Base-by-base conservation (phyloP, 2,329 filamentous ascomycete genomes). In the Trichophyton schoenleinii region DNA sequence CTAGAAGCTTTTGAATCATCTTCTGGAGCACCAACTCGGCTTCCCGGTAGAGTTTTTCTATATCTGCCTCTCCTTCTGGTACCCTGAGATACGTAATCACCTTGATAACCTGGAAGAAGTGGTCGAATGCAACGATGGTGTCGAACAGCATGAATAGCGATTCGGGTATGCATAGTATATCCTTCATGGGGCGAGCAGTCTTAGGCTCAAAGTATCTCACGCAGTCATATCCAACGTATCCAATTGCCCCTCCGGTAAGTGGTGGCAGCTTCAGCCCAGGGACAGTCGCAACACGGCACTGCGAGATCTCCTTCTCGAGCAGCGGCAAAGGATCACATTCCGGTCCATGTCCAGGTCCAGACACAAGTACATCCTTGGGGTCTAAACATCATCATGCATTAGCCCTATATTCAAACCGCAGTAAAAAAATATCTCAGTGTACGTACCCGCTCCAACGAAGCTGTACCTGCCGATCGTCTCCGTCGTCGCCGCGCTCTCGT, bases 201-300 rank as follows among this genome's bases (percentile, higher is more conserved):
- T 91, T 95, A 64, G 94, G 94, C 79, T 99, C 94, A 68, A 99
- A 99, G 76, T 97, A 97, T 70, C 87, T 86, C 69, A 99, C 89
- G 74, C 94, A 99, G 73, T 99, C 94, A 71, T 99, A 99, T 60
- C 91, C 91, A 4, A 97, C 90, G 73, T 97, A 99, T 63, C 94
- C 94, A 69, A 99, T 90, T 11, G 91, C 94, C 58, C 94, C 94
- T 46, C 91, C 94, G 0, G 89, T 89, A 76, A 99, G 79, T 28
- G 89, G 88, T 59, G 94, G 94, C 42, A 99, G 81, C 68, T 83
- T 83, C 69, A 97, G 78, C 0, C 86, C 89, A 0, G 94, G 91
- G 2, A 99, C 84, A 46, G 88, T 83, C 38, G 91, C 88, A 65
- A 96, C 89, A 28, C 89, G 83, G 73, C 86, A 87, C 70, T 88